Conservation (phyloP, 768 basidiomycete species). For the Bullera alba region DNA sequence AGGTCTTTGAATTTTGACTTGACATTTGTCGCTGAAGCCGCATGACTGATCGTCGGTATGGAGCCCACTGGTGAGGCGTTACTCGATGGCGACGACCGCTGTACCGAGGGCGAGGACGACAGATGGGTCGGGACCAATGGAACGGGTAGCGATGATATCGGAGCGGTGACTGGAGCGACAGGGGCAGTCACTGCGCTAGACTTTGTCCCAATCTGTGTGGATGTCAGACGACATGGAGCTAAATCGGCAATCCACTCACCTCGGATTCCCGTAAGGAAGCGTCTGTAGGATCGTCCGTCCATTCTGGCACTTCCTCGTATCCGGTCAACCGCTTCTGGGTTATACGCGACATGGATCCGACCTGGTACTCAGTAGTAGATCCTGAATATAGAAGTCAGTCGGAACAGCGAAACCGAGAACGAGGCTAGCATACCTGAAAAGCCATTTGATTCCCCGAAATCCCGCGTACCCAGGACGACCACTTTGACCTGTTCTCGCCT, state of each 20-base stretch:
- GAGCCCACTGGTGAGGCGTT: conserved; percentile 18
- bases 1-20: conserved; percentile 43
- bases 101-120: not conserved
- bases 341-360: conserved; percentile 65
- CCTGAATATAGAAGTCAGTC: conserved; percentile 1
- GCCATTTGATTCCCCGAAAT: conserved; percentile 4
- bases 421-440: conserved; percentile 41
- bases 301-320: conserved; percentile 64
- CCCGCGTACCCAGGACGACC: conserved; percentile 72
- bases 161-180: not conserved
- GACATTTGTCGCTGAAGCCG: no score
- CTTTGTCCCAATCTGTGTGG: not conserved
- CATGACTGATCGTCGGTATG: conserved; percentile 10
- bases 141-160: not conserved
- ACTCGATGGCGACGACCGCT: not conserved
- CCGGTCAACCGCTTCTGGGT: conserved; percentile 55
- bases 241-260: conserved; percentile 13
- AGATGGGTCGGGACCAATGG: not conserved
- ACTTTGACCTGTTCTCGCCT: conserved; percentile 72
- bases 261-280: conserved; percentile 60
- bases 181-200: not conserved
- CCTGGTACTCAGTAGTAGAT: conserved; percentile 38
- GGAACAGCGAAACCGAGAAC: not conserved
- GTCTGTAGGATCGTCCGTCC: conserved; percentile 81
- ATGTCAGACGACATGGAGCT: not conserved